Evolutionary conservation across 306 rosid genomes (phyloP).

Genomic region (Sesbania bispinosa): DNA sequence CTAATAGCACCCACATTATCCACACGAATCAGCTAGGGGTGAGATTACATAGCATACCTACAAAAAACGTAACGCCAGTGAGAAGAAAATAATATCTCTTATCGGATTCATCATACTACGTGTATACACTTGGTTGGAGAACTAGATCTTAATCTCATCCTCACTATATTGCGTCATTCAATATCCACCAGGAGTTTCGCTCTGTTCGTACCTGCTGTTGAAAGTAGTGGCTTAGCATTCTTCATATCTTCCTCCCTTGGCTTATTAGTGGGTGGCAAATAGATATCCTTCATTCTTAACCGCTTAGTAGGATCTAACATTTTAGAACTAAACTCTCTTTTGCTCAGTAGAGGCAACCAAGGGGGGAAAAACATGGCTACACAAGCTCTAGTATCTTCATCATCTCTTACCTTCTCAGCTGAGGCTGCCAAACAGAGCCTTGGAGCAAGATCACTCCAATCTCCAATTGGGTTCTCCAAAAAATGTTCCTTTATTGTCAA

Average conservation of each 20-base stretch:
- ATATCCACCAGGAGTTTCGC: constrained; percentile 46
- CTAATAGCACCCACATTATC: neutral
- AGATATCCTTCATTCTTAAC: constrained; percentile 23
- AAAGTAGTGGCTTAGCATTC: constrained; percentile 35
- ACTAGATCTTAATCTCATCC: constrained; percentile 66
- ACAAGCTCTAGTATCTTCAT: constrained; percentile 78
- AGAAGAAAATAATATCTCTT: constrained; percentile 39
- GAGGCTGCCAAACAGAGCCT: constrained; percentile 58
- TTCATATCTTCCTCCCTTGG: constrained; percentile 24
- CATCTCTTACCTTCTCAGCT: constrained; percentile 71
- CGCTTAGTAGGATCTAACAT: neutral
- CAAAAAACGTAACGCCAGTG: neutral
- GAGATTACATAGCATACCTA: neutral
- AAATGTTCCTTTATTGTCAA: constrained; percentile 67
- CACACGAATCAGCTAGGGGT: neutral
- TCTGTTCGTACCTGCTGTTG: constrained; percentile 6
- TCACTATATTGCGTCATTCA: constrained; percentile 19
- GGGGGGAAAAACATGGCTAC: constrained; percentile 51
- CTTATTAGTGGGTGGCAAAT: constrained; percentile 2
- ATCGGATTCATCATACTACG: constrained; percentile 51
- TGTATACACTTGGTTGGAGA: constrained; percentile 58
- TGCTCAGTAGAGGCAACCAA: neutral
- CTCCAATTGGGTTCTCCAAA: constrained; percentile 41
- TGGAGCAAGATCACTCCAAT: constrained; percentile 50
- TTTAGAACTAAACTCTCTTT: neutral